phyloP scores from a whole-genome alignment of 1,284 basidiomycete genomes.

The Ustilago trichophora region DNA sequence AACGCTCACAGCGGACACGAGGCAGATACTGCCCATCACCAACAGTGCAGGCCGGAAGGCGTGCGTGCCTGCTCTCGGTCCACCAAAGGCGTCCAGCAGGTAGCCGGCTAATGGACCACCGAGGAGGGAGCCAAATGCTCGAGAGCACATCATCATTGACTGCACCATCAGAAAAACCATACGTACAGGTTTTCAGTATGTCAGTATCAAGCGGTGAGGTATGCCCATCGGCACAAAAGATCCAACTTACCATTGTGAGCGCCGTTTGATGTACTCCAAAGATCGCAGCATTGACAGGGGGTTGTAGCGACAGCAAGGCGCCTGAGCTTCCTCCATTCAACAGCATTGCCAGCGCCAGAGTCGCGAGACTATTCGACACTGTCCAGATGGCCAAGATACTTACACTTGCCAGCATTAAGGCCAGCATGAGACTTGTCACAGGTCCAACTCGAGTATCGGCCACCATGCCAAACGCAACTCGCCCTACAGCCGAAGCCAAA shows the following conservation, averaged over 20 bases:
- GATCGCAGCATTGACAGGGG: conserved; percentile 47
- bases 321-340: conserved; percentile 49
- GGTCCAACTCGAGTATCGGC: conserved; percentile 48
- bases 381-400: conserved; percentile 49
- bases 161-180: no score
- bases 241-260: conserved; percentile 37
- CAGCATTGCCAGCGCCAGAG: conserved; percentile 42
- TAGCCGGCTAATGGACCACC: conserved; percentile 48
- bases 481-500: conserved; percentile 41
- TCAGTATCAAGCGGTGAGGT: no score
- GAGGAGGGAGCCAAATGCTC: conserved; percentile 42
- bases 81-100: conserved; percentile 46
- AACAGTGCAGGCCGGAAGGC: conserved; percentile 43
- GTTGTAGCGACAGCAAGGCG: conserved; percentile 43
- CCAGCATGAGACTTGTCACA: conserved; percentile 39
- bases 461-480: conserved; percentile 44
- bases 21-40: conserved; percentile 40
- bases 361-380: conserved; percentile 27
- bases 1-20: conserved; percentile 33
- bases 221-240: no score
- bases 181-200: no score
- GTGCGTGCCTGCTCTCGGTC: conserved; percentile 25
- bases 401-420: conserved; percentile 31
- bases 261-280: conserved; percentile 46
- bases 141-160: conserved; percentile 44